phyloP scores from a whole-genome alignment of 306 rosid genomes.

The Phaseolus lunatus region DNA sequence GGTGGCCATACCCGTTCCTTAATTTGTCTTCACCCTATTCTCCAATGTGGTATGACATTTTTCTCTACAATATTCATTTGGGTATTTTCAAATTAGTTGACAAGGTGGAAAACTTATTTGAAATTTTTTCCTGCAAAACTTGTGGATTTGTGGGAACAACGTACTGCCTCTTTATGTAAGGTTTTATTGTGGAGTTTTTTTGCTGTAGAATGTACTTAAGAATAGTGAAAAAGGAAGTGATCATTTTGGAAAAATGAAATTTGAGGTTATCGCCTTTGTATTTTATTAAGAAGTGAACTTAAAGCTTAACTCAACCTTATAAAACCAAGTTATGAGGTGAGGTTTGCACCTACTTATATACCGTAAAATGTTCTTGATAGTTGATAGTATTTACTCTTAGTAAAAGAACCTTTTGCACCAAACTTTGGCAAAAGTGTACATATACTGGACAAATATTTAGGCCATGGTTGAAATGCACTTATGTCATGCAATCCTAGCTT shows the following conservation, averaged over 20 bases:
- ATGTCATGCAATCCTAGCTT: too few relatives aligned
- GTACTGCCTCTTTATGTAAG: slow-evolving; percentile 2
- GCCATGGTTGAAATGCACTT: too few relatives aligned
- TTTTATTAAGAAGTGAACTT: too few relatives aligned
- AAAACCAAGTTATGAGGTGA: too few relatives aligned
- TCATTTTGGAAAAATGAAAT: slow-evolving; percentile 19
- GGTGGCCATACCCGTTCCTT: slow-evolving; percentile 95
- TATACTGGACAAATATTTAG: too few relatives aligned
- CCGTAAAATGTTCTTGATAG: too few relatives aligned
- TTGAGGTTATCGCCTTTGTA: not conserved
- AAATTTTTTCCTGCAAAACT: slow-evolving; percentile 25
- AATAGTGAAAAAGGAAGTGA: slow-evolving; percentile 11
- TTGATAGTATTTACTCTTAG: too few relatives aligned
- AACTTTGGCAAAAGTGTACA: too few relatives aligned
- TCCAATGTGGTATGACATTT: slow-evolving; percentile 71
- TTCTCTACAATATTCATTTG: slow-evolving; percentile 5
- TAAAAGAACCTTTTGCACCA: too few relatives aligned
- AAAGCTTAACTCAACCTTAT: too few relatives aligned
- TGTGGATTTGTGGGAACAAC: slow-evolving; percentile 7
- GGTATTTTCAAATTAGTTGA: slow-evolving; percentile 24
- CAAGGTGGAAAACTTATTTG: slow-evolving; percentile 4
- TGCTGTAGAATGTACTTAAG: not conserved
- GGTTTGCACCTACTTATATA: too few relatives aligned
- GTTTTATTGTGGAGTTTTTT: not conserved
- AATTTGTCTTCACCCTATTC: slow-evolving; percentile 72